phyloP scores from a whole-genome alignment of 305 asterid genomes.

The Solanum hybrid region DNA sequence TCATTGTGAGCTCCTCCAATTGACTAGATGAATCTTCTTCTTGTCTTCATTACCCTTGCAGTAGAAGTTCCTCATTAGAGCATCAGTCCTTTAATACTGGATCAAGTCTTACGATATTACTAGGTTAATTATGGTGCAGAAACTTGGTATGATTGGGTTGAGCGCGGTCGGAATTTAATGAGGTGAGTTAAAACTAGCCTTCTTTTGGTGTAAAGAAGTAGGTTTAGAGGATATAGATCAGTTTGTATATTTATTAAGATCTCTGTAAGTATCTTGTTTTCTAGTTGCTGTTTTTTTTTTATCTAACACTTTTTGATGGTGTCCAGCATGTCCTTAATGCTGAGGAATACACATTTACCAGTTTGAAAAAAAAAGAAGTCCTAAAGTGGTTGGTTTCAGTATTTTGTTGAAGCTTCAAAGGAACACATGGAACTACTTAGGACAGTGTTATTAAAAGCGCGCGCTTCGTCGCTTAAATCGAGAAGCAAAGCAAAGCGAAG shows the following conservation, averaged over 20 bases:
- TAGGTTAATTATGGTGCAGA: neutral
- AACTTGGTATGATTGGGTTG: neutral
- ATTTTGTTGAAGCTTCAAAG: neutral
- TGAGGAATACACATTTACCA: too few species aligned
- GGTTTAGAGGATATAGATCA: too few species aligned
- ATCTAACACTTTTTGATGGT: too few species aligned
- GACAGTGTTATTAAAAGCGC: neutral
- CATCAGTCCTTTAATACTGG: neutral
- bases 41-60: neutral
- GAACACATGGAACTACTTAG: neutral
- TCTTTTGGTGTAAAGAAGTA: too few species aligned
- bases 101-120: neutral
- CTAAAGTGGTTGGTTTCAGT: neutral
- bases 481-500: neutral
- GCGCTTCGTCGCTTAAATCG: neutral
- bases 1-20: neutral
- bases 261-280: too few species aligned
- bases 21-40: neutral
- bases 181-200: neutral
- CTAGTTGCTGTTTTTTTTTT: too few species aligned
- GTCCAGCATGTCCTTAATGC: too few species aligned
- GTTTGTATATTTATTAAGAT: too few species aligned
- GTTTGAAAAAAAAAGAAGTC: neutral
- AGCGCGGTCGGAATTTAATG: neutral
- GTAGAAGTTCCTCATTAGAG: neutral